Base-by-base conservation (phyloP, 2,329 filamentous ascomycete genomes). In the Arachnomyces sp. region DNA sequence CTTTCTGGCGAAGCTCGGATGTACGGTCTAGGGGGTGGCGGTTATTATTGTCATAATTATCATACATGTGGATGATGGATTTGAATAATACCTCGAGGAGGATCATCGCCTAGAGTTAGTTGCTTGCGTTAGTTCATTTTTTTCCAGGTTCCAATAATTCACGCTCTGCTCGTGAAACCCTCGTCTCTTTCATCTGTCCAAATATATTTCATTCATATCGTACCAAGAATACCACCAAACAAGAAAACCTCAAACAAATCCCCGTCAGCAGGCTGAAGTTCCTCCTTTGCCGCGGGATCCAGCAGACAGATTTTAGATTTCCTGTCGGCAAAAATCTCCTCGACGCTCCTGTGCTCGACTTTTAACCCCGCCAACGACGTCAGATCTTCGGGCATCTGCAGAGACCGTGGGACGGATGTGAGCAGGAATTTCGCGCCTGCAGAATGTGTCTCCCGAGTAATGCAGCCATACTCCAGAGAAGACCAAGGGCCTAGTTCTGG, bases 171-270 rank as follows among this genome's bases (percentile, higher is more conserved):
- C 18, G 30, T 16, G 17, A 31, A 25, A 13, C 28, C 18, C n/a
- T 40, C 17, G 9, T 25, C 21, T 25, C 9, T 9, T 25, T 25
- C 21, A 5, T 25, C 21, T 25, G 21, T 25, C 9, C 21, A 25
- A 25, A 25, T 25, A 9, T 25, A 25, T 25, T 5, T 25, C 18
- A n/a, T 12, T 28, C 44, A 51, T 21, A 18, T 36, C 69, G 57
- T 70, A 92, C 88, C 92, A 47, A 98, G 69, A 55, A 98, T 98
- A 11, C 92, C 92, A 34, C 92, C 92, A 66, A 98, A 98, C 34
- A 98, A 68, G 59, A 96, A 98, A 7, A 86, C 82, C 55, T 94
- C 86, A 63, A 98, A 98, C 2, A 62, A 67, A 28, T 85, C 78
- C 15, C 80, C 86, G 66, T 98, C 92, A 43, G 84, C 80, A 0